These are phyloP conservation scores for Pythium myriotylum DNA, from an alignment of 352 stramenopile species.

Conservation along the genomic window DNA sequence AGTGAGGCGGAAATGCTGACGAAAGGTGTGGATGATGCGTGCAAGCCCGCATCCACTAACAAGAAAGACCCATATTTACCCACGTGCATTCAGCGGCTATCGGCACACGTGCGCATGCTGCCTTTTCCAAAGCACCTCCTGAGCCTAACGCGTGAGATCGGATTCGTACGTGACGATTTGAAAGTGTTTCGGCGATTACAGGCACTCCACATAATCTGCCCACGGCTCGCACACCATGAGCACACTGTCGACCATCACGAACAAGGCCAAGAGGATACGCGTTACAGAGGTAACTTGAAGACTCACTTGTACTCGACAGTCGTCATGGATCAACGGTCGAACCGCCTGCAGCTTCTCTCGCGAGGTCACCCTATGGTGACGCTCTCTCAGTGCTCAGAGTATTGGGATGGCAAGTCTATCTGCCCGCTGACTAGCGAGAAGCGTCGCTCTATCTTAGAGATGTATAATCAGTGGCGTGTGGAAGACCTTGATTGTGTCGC, in stretches of 20 bases:
- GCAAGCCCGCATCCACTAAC: no score
- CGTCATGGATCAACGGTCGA: constrained; percentile 79
- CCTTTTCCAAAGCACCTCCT: constrained; percentile 82
- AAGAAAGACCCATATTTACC: constrained; percentile 46
- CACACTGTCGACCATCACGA: constrained; percentile 87
- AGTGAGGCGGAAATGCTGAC: constrained; percentile 44
- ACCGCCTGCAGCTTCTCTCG: constrained; percentile 78
- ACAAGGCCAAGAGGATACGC: constrained; percentile 82
- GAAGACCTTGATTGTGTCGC: constrained; percentile 86
- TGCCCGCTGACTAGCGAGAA: constrained; percentile 83
- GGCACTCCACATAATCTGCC: constrained; percentile 83
- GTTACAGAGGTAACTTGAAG: constrained; percentile 83
- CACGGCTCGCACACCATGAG: constrained; percentile 76
- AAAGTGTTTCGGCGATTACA: constrained; percentile 64
- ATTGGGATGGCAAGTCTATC: constrained; percentile 89
- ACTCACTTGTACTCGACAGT: constrained; percentile 87
- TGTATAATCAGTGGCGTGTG: constrained; percentile 90
- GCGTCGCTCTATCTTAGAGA: constrained; percentile 77
- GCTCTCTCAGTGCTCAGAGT: constrained; percentile 78
- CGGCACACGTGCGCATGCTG: constrained; percentile 83
- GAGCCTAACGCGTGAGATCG: constrained; percentile 81
- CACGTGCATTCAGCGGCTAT: constrained; percentile 78
- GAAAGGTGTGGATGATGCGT: constrained; percentile 12
- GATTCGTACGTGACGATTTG: constrained; percentile 75
- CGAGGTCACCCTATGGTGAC: constrained; percentile 76